Evolutionary conservation across 1,284 basidiomycete species (phyloP), one percentile per base, ranked within the genome.

Genomic region (Leccinum solheimii): DNA sequence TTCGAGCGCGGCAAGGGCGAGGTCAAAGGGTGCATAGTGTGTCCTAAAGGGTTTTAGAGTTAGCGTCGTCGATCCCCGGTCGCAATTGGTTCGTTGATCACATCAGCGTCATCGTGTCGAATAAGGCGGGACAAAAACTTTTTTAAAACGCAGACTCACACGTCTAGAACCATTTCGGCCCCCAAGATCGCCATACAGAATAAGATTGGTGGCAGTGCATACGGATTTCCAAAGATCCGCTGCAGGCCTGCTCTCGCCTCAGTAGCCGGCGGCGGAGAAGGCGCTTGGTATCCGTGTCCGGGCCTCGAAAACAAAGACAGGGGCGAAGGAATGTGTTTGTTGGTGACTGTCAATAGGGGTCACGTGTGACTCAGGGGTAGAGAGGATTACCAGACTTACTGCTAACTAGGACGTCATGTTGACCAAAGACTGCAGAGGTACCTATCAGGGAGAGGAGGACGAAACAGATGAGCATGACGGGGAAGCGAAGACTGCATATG

Each of bases 1-100:
- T 62, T 94, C 86, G 5, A 89, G 65, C 7, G 85, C 81, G 0
- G 95, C 92, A 30, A 96, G 79, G 5, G 86, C 73, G 16, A 95
- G 83, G 75, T 97, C 94, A 26, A 88, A 82, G 0, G 80, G 75
- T 8, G 86, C 81, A 57, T 94, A 87, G 64, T 86, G 84, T 36
- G 78, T 67, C 21, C 85, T 88, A 52, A 62, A 48, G 7, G 43
- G 10, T 21, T 38, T 14, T 38, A 14, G 14, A 38, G 36, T 38
- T 38, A 38, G 36, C 36, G 8, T 38, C 36, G 40, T 45, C 40
- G 40, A 43, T 43, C 40, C 40, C n/a, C n/a, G 40, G 9, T 43
- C 40, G 1, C 16, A n/a, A 19, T 43, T 38, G 36, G 8, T 16
- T 9, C 40, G n/a, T 40, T 40, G 38, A 40, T 40, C 38, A 40